These are phyloP conservation scores for Didymosphaeria variabile DNA, from an alignment of 2,329 filamentous ascomycete genomes.

Conservation along the genomic window DNA sequence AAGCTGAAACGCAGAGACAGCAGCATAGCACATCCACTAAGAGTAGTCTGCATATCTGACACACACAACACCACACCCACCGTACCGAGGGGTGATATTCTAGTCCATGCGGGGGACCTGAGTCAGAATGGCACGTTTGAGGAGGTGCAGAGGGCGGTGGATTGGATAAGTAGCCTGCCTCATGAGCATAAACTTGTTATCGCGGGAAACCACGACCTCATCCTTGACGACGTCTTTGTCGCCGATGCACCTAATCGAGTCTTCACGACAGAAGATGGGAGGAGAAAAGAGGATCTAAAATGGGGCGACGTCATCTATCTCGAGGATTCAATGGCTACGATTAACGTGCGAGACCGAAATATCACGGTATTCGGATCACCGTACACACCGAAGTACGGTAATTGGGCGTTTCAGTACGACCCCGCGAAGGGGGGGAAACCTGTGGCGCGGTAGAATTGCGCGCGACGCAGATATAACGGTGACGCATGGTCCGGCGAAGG, in stretches of 20 bases:
- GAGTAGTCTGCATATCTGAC: conserved; percentile 85
- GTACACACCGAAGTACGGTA: conserved; percentile 75
- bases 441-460: conserved; percentile 75
- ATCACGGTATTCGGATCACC: conserved; percentile 80
- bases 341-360: conserved; percentile 56
- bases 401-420: conserved; percentile 81
- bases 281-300: conserved; percentile 58
- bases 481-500: conserved; percentile 79
- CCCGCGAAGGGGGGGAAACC: conserved; percentile 61
- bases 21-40: conserved; percentile 53
- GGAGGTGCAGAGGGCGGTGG: conserved; percentile 78
- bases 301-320: conserved; percentile 76
- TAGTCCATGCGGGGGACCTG: conserved; percentile 88
- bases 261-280: conserved; percentile 23
- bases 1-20: no score
- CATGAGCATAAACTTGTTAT: conserved; percentile 82
- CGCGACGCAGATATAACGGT: conserved; percentile 76
- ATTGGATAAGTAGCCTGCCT: conserved; percentile 78
- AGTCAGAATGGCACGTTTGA: conserved; percentile 72
- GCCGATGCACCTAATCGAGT: conserved; percentile 56
- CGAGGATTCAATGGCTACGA: conserved; percentile 68
- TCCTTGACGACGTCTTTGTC: conserved; percentile 20
- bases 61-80: conserved; percentile 67
- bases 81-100: conserved; percentile 78
- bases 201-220: conserved; percentile 80